Conservation (phyloP, 768 basidiomycete genomes). For the Galerina marginata region DNA sequence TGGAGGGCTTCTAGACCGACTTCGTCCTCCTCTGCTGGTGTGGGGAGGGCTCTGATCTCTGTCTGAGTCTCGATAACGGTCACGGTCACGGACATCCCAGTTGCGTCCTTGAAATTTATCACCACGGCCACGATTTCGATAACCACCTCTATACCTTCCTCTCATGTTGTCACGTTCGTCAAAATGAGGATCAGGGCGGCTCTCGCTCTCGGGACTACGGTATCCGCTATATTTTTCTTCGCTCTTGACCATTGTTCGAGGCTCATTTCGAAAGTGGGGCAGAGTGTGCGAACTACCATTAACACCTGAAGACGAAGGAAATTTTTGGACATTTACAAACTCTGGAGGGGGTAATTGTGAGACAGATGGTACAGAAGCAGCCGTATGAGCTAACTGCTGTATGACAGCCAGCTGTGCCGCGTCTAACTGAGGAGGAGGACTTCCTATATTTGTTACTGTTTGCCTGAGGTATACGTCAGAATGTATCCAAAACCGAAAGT, state of each 20-base stretch:
- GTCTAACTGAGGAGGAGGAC: slow-evolving; percentile 45
- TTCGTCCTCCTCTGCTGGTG: slow-evolving; percentile 51
- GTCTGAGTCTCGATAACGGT: slow-evolving; percentile 50
- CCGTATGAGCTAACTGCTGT: slow-evolving; percentile 76
- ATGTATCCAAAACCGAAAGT: background rate
- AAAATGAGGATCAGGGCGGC: slow-evolving; percentile 51
- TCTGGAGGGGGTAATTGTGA: slow-evolving; percentile 35
- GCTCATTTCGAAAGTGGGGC: slow-evolving; percentile 49
- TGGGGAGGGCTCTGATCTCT: slow-evolving; percentile 43
- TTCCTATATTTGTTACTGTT: slow-evolving; percentile 61
- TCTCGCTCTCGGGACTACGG: slow-evolving; percentile 56
- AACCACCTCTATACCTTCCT: slow-evolving; percentile 59
- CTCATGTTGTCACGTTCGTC: slow-evolving; percentile 56
- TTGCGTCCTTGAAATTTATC: slow-evolving; percentile 45
- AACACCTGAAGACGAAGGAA: slow-evolving; percentile 36
- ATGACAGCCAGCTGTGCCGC: slow-evolving; percentile 70
- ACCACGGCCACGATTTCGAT: slow-evolving; percentile 65
- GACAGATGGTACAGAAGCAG: slow-evolving; percentile 42
- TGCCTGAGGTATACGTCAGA: slow-evolving; percentile 47
- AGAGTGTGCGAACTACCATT: slow-evolving; percentile 43
- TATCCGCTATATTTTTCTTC: slow-evolving; percentile 52
- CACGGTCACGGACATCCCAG: slow-evolving; percentile 68
- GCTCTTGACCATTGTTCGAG: slow-evolving; percentile 41
- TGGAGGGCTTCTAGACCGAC: slow-evolving; percentile 78
- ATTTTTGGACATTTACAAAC: slow-evolving; percentile 37